These are phyloP conservation scores for Mycena filopes DNA, from an alignment of 768 basidiomycete genomes.

Conservation along the genomic window DNA sequence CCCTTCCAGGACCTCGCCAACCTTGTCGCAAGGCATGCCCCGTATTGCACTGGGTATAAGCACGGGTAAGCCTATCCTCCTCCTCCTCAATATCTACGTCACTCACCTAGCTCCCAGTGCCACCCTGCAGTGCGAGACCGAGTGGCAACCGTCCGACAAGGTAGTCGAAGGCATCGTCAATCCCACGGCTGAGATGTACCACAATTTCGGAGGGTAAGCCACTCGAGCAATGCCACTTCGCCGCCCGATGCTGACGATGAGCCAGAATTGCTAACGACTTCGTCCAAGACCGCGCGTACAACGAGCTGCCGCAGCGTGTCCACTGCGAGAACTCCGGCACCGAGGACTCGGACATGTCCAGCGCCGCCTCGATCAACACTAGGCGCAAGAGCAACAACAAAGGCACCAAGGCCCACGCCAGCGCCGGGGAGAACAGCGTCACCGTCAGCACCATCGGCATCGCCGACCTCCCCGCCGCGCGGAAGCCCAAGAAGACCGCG, in stretches of 20 bases:
- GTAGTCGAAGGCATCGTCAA: neutral
- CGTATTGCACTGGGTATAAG: constrained; percentile 1
- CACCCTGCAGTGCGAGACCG: neutral
- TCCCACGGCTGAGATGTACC: neutral
- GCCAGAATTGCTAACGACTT: too few species aligned
- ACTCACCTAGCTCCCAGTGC: neutral
- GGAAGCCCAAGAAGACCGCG: constrained; percentile 9
- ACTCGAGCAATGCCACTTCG: neutral
- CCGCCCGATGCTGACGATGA: neutral
- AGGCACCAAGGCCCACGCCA: too few species aligned
- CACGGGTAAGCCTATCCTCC: neutral
- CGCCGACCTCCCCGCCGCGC: neutral
- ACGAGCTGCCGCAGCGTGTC: too few species aligned
- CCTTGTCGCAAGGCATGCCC: neutral
- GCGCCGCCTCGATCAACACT: too few species aligned
- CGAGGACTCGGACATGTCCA: neutral
- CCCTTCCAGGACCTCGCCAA: constrained; percentile 1
- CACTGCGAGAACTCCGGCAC: neutral
- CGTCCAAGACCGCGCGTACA: too few species aligned
- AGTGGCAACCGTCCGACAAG: neutral
- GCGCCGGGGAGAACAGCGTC: too few species aligned
- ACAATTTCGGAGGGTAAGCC: neutral
- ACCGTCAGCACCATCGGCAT: neutral
- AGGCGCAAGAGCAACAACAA: too few species aligned
- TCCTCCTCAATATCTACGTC: too few species aligned